Base-by-base conservation (phyloP, 495 filamentous ascomycete genomes). In the Neurospora hispaniola region DNA sequence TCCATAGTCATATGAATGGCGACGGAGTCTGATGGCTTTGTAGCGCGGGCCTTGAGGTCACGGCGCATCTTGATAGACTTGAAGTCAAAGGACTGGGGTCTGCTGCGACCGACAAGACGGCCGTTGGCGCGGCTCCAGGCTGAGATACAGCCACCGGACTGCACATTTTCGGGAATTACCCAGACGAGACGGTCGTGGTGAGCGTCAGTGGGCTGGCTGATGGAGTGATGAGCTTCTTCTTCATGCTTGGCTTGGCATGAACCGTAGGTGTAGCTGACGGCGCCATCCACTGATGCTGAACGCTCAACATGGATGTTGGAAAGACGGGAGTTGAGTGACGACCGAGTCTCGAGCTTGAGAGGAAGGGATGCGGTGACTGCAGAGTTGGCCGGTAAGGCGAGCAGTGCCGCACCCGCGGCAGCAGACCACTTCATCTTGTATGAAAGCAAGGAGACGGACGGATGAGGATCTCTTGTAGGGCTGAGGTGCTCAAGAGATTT, bases 111-210 rank as follows among this genome's bases (percentile, higher is more conserved):
- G 8, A 89, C 74, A 0, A 87, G 76, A 2, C 41, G 41, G 9
- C 78, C 79, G 11, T 71, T 77, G 39, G 74, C 72, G 5, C 76
- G 74, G 73, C 80, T 76, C 85, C 84, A 90, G 7, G 87, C 88
- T 40, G 86, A 84, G 68, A 90, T 79, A 75, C 88, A 90, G 12
- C 87, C 87, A 35, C 75, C 77, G 16, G 79, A 74, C 39, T 74
- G 73, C 4, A 80, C 79, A 71, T 84, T 77, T n/a, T 83, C 81
- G 0, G 87, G 87, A 9, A 88, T 76, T 44, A 87, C 70, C 88
- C 88, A 90, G 20, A 90, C 85, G 11, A 89, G 75, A 42, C 84
- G 78, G 75, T 46, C 82, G 74, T 11, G 70, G 69, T 62, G 73
- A 42, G 38, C 74, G n/a, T 44, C 75, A 5, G 74, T 69, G 31